Base-by-base conservation (phyloP, 106 monocot genomes). In the Amphibolis antarctica region DNA sequence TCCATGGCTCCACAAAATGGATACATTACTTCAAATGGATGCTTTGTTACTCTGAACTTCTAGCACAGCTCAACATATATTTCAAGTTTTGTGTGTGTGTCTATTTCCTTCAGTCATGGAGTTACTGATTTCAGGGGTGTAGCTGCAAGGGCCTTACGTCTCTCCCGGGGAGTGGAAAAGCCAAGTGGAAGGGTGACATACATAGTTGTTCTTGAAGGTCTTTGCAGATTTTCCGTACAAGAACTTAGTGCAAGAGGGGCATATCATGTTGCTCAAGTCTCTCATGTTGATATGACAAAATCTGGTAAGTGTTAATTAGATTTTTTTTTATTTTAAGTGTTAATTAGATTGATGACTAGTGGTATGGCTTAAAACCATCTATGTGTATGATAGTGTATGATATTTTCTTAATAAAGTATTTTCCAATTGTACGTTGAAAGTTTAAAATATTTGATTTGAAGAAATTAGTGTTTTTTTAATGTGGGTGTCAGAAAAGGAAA, bases 171-270 rank as follows among this genome's bases (percentile, higher is more conserved):
- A 64, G 94, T 89, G 24, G 94, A 94, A 53, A 94, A 94, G 46
- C 94, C 94, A 68, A 94, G 94, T 50, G 94, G 94, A 31, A 86
- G 89, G 70, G 89, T 94, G 18, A 94, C 94, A 62, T 94, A 94
- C 57, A 82, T 78, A 46, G 94, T 94, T 46, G 86, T 94, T 46
- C 89, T 94, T 65, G 94, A 94, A 80, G 94, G 94, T 12, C 66
- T 94, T 61, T 94, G 85, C 69, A 83, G 94, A 60, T 94, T 94
- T 31, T 86, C 55, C 69, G 86, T 94, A 71, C 89, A 94, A 65
- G 94, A 89, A 28, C 83, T 94, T 5, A 82, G 80, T 75, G 66
- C 83, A 50, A 83, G 78, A 77, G 89, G 89, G 42, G 75, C 74
- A 36, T 94, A 94, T 80, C 76, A 81, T 69, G 69, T 84, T 62